A percentile compares a stretch with the other conserved stretches of the same genome.
These are phyloP conservation scores for Penicillium bialowiezense DNA, from an alignment of 495 filamentous ascomycete species.

Conservation along the genomic window DNA sequence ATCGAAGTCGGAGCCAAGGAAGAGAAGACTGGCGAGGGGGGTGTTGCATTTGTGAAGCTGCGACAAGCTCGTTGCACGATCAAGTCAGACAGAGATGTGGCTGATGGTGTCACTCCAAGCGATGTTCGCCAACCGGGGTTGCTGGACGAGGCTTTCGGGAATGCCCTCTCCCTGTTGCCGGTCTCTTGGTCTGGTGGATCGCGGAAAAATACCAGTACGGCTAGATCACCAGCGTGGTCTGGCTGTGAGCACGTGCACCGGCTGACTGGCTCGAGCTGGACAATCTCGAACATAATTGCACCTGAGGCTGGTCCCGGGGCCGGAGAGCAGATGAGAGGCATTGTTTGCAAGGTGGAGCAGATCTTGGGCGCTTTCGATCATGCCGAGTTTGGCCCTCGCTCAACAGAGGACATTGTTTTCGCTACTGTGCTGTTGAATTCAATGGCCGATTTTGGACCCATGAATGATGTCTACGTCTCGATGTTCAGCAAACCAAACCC, in stretches of 20 bases:
- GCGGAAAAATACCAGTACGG: not conserved
- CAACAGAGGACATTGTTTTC: constrained; percentile 62
- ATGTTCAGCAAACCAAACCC: constrained; percentile 74
- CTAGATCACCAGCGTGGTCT: constrained; percentile 11
- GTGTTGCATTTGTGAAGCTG: constrained; percentile 64
- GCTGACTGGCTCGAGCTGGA: constrained; percentile 27
- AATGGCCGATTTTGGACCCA: constrained; percentile 70
- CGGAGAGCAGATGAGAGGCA: constrained; percentile 44
- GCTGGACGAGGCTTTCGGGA: constrained; percentile 42
- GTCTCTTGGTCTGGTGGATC: not conserved
- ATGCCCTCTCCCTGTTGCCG: constrained; percentile 5
- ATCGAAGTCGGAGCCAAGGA: constrained; percentile 62
- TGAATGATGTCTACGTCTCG: constrained; percentile 72
- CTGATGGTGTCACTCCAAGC: constrained; percentile 30
- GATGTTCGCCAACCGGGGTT: constrained; percentile 39
- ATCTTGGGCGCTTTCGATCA: constrained; percentile 24
- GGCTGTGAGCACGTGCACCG: constrained; percentile 14
- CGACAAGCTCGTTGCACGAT: constrained; percentile 52
- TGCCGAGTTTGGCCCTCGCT: constrained; percentile 13
- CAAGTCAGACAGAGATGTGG: constrained; percentile 34
- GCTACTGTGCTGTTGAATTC: constrained; percentile 72
- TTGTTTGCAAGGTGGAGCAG: constrained; percentile 32
- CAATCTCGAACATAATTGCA: constrained; percentile 44
- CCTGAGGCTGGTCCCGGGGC: constrained; percentile 37
- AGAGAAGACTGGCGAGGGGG: constrained; percentile 64